Base-by-base conservation (phyloP, 225 moss, liverwort and hornwort genomes). In the Ulota crispa region DNA sequence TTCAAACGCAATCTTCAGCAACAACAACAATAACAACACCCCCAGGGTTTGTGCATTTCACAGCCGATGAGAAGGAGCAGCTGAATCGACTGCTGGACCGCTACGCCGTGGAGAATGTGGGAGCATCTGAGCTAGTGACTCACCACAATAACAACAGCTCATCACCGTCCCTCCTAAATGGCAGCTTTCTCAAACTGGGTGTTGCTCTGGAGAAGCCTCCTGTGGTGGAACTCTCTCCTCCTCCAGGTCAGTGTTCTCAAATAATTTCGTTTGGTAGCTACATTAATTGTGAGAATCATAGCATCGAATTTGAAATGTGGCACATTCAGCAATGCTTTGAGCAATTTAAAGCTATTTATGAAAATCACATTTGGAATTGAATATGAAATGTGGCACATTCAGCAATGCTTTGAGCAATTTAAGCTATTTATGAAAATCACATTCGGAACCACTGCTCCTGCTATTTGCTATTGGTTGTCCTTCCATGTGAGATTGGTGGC, bases 101-200 rank as follows among this genome's bases (percentile, higher is more conserved):
- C 5, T 94, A 89, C 72, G 87, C 96, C 30, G 77, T 87, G 31
- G 85, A 92, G 27, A 89, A 83, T 41, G 78, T 72, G 45, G 73
- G 54, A 34, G 1, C 72, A 6, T 27, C 19, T 1, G 73, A 61
- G 36, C 18, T 47, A 1, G 80, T 5, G 5, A 6, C 52, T 11
- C 80, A 79, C 65, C 82, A 86, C 0, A 78, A 85, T 0, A 78
- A 73, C 18, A 56, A 65, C 31, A 87, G 81, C 77, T 81, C 73
- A 19, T 93, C 95, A 8, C 88, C 89, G 4, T 87, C 90, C 8
- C 45, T 61, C 4, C 41, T 67, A 32, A 84, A 86, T 59, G 92
- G 88, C 2, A 76, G 90, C 80, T 86, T 91, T 69, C 77, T 93
- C 70, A 90, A 90, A 76, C 72, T 89, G 0, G 84, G 84, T 5